phyloP scores from a whole-genome alignment of 768 basidiomycete species.

The Suillus americanus region DNA sequence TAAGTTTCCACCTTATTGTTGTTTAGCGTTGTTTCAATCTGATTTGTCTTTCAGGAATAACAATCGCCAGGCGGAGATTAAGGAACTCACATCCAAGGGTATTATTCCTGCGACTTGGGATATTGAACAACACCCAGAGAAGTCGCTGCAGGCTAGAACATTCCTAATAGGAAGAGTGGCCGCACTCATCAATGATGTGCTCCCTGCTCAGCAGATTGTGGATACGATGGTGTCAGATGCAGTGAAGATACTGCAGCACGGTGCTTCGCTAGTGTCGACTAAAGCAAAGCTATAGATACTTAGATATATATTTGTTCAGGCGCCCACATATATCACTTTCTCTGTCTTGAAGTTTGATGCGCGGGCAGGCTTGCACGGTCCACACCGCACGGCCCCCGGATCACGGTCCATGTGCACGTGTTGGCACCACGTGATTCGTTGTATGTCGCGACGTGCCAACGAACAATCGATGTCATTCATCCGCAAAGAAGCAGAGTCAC shows the following conservation, averaged over 20 bases:
- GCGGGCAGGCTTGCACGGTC: neutral
- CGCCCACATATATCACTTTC: neutral
- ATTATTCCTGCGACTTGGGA: constrained; percentile 74
- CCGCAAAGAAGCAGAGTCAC: neutral
- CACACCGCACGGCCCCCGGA: too few species aligned
- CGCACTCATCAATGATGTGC: constrained; percentile 68
- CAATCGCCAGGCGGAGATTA: constrained; percentile 79
- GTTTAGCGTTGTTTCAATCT: neutral
- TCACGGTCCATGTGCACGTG: neutral
- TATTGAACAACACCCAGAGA: constrained; percentile 79
- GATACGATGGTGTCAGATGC: constrained; percentile 76
- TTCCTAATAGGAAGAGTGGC: constrained; percentile 89
- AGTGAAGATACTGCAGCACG: constrained; percentile 43
- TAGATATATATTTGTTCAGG: neutral
- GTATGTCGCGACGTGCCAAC: neutral
- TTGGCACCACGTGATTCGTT: neutral
- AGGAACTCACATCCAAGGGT: constrained; percentile 79
- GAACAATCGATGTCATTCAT: neutral
- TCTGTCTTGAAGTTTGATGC: neutral
- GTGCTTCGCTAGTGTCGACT: constrained; percentile 36
- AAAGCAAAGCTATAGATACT: constrained; percentile 51
- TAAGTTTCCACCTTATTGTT: constrained; percentile 29
- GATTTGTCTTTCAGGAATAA: constrained; percentile 51
- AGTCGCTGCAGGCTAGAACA: constrained; percentile 58
- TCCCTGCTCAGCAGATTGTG: constrained; percentile 81